A percentile compares a stretch with the other conserved stretches of the same genome.
Conservation (phyloP, 176 grass and related monocot genomes). For the Poa annua region DNA sequence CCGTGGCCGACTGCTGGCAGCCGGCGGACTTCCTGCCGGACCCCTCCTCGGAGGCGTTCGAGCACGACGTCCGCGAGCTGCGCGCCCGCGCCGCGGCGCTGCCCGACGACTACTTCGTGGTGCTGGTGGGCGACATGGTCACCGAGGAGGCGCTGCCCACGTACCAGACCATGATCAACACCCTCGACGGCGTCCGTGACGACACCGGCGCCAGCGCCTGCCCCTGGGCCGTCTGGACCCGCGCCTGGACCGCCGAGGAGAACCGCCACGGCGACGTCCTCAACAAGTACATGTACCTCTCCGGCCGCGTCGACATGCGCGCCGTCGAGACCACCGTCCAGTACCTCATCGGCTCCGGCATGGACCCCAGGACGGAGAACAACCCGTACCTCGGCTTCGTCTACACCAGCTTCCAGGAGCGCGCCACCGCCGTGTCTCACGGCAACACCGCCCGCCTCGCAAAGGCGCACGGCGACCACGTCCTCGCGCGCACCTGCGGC, state of each 20-base stretch:
- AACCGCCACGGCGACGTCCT: constrained; percentile 91
- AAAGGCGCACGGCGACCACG: constrained; percentile 61
- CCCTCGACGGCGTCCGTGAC: constrained; percentile 83
- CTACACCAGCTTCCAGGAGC: constrained; percentile 99
- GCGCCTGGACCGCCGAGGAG: constrained; percentile 91
- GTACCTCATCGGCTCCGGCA: constrained; percentile 93
- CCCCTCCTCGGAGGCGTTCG: constrained; percentile 64
- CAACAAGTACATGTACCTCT: constrained; percentile 84
- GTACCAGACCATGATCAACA: constrained; percentile 99
- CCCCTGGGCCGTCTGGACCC: constrained; percentile 95
- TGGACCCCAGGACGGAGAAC: constrained; percentile 93
- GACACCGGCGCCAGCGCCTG: constrained; percentile 86
- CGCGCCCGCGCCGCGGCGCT: constrained; percentile 62
- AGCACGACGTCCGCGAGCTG: constrained; percentile 61
- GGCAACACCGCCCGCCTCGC: constrained; percentile 87
- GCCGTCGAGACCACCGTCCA: constrained; percentile 90
- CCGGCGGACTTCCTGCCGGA: constrained; percentile 85
- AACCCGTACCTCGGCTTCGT: constrained; percentile 92
- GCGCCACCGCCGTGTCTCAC: constrained; percentile 84
- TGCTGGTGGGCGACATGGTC: constrained; percentile 90
- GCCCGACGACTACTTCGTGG: constrained; percentile 78
- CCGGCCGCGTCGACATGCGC: constrained; percentile 89
- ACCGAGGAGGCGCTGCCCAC: constrained; percentile 97
- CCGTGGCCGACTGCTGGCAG: constrained; percentile 85
- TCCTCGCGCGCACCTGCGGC: constrained; percentile 79